Evolutionary conservation across 2,329 filamentous ascomycete species (phyloP), one percentile per base, ranked within the genome.

Genomic region (Nothopassalora personata): DNA sequence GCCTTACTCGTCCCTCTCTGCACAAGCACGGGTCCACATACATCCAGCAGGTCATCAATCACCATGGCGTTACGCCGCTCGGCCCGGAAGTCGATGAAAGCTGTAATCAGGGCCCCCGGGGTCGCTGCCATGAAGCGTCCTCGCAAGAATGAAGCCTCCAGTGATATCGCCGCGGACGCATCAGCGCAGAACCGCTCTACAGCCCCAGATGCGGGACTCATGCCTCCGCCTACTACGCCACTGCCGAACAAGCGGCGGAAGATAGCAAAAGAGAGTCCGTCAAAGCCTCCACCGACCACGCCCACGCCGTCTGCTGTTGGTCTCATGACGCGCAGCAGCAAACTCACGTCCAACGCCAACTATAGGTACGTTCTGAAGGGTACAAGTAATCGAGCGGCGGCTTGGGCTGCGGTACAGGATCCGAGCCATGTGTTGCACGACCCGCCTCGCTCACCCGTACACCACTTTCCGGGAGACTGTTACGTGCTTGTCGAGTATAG

Each of bases 61-160:
- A 71, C 23, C 52, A 83, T 84, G 81, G 77, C 80, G 43, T 71
- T 82, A 10, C 72, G 82, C 63, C 79, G 81, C 56, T 84, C 81
- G 49, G 72, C 78, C 46, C 77, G 81, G 48, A 73, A 81, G 33
- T 65, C 69, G 34, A 48, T 64, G n/a, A 56, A 60, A 23, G 39
- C 54, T 4, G 54, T 54, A 10, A 45, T 53, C 23, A 52, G 46
- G 11, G 13, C 47, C 3, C 56, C 59, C 5, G 53, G 57, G 48
- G 59, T 55, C 28, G 51, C 47, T 11, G 18, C 55, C 54, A 48
- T 30, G 59, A 58, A 51, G 56, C 60, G 9, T 56, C 64, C 28
- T 51, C 59, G 27, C 60, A 61, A 58, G 49, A 52, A 50, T 13
- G 46, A 46, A 23, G 56, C 54, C 43, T 31, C 47, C 10, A 5